A percentile compares a stretch with the other conserved stretches of the same genome.
These are phyloP conservation scores for Pseudocercospora ulei DNA, from an alignment of 2,329 filamentous ascomycete species.

Conservation along the genomic window DNA sequence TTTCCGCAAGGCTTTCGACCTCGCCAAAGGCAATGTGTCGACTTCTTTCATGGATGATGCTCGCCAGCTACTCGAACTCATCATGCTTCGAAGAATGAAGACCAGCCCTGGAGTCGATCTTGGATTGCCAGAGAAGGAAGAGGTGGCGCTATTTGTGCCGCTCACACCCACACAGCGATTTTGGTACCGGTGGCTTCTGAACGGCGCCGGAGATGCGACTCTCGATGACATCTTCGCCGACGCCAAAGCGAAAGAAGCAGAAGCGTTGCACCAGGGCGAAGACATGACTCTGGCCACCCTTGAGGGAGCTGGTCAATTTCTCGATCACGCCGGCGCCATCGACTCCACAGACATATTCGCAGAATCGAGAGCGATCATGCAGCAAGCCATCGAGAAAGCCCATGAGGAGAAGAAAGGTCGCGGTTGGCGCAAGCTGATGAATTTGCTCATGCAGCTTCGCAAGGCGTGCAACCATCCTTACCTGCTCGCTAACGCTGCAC, in stretches of 20 bases:
- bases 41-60: conserved; percentile 47
- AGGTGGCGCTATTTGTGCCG: conserved; percentile 49
- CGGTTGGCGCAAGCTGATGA: conserved; percentile 42
- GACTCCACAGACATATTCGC: conserved; percentile 38
- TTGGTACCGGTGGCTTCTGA: conserved; percentile 51
- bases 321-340: conserved; percentile 22
- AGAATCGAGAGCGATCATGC: conserved; percentile 40
- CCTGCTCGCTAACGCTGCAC: conserved; percentile 41
- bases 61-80: conserved; percentile 45
- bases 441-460: conserved; percentile 48
- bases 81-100: conserved; percentile 54
- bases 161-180: conserved; percentile 50
- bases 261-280: conserved; percentile 36
- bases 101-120: conserved; percentile 47
- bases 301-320: conserved; percentile 30
- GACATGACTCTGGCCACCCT: conserved; percentile 26
- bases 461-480: conserved; percentile 51
- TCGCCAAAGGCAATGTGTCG: conserved; percentile 47
- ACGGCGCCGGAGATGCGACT: conserved; percentile 44
- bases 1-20: conserved; percentile 50
- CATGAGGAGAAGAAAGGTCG: conserved; percentile 17
- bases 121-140: conserved; percentile 49
- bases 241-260: conserved; percentile 40
- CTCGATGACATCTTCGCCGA: conserved; percentile 47
- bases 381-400: conserved; percentile 35